Conservation (phyloP, 1,284 basidiomycete genomes). For the Ganoderma resinaceum region DNA sequence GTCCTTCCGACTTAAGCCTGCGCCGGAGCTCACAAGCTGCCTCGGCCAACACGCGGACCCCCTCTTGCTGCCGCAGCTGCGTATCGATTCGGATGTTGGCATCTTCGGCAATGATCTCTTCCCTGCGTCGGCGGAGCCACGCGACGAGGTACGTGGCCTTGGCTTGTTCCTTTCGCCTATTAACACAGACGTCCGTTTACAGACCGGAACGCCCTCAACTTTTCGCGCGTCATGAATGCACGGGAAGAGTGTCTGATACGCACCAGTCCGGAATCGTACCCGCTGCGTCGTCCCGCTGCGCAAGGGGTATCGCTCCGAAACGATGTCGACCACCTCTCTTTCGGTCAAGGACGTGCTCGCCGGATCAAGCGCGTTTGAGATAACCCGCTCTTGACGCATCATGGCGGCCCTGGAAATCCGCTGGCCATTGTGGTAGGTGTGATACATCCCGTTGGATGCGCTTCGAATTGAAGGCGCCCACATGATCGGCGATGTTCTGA, state of each 20-base stretch:
- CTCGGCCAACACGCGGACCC: not conserved
- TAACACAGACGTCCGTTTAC: not conserved
- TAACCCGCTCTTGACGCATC: not conserved
- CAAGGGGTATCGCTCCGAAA: not conserved
- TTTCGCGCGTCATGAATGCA: not conserved
- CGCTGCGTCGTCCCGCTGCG: not conserved
- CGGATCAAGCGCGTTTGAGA: not conserved
- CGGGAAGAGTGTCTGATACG: not conserved
- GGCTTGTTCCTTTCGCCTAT: not conserved
- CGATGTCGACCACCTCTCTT: not conserved
- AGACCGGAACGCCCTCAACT: not conserved
- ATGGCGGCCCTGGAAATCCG: not conserved
- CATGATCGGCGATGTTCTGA: not conserved
- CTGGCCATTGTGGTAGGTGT: not conserved
- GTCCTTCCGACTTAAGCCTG: not conserved
- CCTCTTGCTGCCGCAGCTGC: not conserved
- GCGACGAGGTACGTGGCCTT: not conserved
- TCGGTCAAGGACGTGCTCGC: not conserved
- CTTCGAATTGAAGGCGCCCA: not conserved
- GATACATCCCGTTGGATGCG: not conserved
- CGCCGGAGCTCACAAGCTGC: not conserved
- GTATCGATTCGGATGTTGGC: not conserved
- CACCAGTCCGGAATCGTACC: not conserved
- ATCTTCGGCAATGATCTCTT: not conserved
- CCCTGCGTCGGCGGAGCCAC: not conserved